Base-by-base conservation (phyloP, 768 basidiomycete genomes). In the Xerocomellus chrysenteron region DNA sequence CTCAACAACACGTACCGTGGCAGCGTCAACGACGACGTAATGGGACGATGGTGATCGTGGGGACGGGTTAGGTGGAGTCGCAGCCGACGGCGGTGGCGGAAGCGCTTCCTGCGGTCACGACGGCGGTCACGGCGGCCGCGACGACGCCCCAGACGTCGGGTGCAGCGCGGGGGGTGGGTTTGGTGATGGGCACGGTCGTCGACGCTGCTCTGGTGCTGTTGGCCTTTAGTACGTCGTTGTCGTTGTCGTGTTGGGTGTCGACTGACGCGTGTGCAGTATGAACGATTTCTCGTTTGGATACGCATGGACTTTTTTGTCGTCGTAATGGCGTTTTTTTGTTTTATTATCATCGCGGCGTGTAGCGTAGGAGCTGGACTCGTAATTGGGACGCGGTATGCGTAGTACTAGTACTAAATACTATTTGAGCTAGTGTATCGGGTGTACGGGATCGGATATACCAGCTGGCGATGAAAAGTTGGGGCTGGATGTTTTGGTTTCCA, bases 1-100 rank as follows among this genome's bases (percentile, higher is more conserved):
- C 82, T 97, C 52, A 87, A 94, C 71, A 88, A 82, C 65, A 90
- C 93, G 0, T 96, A 87, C 75, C 88, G 85, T 0, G 88, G 54
- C 75, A 88, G 85, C 0, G 88, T 93, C 54, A 83, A 90, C 68
- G 70, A 66, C n/a, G 84, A 94, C 59, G 88, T 50, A 87, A 86
- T 57, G 95, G 88, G 2, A 82, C 83, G 12, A 82, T 80, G 70
- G 80, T 95, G 52, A 90, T 84, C 54, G 79, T 94, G 26, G 95
- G 95, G 5, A 86, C 77, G 54, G 94, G 95, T 1, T 69, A 83
- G 52, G 78, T 96, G n/a, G 91, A 84, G 47, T 72, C 71, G 2
- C 95, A 97, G 68, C 79, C 88, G 1, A 81, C 76, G 0, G 58
- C 69, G 4, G 57, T 72, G 1, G 77, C 73, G 0, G 74, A 74